phyloP scores from a whole-genome alignment of 768 basidiomycete genomes.

The Wakefieldia striispora region DNA sequence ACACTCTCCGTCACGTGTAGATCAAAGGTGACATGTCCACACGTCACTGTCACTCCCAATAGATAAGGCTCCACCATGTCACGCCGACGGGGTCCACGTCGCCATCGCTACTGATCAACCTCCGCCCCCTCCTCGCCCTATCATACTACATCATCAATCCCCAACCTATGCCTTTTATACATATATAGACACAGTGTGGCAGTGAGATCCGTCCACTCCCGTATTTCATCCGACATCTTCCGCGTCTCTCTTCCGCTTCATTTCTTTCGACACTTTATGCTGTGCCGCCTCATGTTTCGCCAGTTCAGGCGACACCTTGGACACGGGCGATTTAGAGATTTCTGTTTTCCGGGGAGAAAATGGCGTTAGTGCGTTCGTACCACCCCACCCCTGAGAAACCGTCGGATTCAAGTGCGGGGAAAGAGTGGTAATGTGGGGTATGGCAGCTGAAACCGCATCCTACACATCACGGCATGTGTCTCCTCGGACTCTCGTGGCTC shows the following conservation, averaged over 20 bases:
- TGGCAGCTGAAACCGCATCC: constrained; percentile 4
- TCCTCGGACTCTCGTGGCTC: too few species aligned
- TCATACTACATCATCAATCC: too few species aligned
- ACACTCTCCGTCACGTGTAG: too few species aligned
- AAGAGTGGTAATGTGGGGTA: constrained; percentile 11
- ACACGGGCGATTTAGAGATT: constrained; percentile 91
- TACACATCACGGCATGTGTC: too few species aligned
- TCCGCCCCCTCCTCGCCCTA: too few species aligned
- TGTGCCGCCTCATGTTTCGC: constrained; percentile 91
- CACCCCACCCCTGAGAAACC: background rate
- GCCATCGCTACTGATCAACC: too few species aligned
- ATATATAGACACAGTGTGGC: too few species aligned
- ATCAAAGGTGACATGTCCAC: too few species aligned
- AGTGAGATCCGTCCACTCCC: background rate
- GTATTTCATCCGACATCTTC: constrained; percentile 60
- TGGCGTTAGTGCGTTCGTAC: constrained; percentile 16
- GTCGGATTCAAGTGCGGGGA: constrained; percentile 6
- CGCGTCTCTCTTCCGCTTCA: constrained; percentile 90
- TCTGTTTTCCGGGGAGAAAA: constrained; percentile 43
- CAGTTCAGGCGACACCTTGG: constrained; percentile 83
- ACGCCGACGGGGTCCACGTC: too few species aligned
- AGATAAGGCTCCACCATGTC: too few species aligned
- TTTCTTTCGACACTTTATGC: constrained; percentile 87
- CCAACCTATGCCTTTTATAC: too few species aligned
- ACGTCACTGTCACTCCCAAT: too few species aligned